Percentiles rank a stretch among this genome's conserved stretches.
phyloP scores from a whole-genome alignment of 192 early-diverging fungal species.

The Backusella macrospora region DNA sequence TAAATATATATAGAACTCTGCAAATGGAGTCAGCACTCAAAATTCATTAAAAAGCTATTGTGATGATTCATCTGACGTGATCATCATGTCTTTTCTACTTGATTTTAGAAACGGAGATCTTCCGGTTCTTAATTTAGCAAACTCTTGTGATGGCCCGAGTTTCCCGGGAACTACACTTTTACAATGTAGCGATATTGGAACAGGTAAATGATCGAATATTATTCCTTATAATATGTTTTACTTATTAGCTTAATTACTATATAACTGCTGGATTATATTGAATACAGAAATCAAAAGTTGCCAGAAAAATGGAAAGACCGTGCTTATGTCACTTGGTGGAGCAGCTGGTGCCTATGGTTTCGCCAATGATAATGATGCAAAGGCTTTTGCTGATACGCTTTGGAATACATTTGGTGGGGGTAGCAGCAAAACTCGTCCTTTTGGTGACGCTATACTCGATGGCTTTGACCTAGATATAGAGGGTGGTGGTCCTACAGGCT shows the following conservation, averaged over 20 bases:
- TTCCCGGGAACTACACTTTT: conserved; percentile 65
- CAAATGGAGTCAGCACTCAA: conserved; percentile 19
- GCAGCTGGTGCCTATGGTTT: conserved; percentile 68
- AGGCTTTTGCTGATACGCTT: conserved; percentile 66
- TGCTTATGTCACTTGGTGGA: conserved; percentile 76
- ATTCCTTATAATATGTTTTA: neutral
- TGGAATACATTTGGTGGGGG: conserved; percentile 81
- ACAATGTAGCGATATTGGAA: conserved; percentile 68
- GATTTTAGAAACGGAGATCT: conserved; percentile 62
- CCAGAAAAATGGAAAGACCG: conserved; percentile 71
- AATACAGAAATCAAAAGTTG: conserved; percentile 66
- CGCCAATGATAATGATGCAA: conserved; percentile 54
- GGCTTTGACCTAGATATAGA: conserved; percentile 66
- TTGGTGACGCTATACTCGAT: conserved; percentile 64
- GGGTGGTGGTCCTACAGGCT: conserved; percentile 60
- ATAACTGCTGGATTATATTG: neutral
- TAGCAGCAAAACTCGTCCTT: conserved; percentile 60
- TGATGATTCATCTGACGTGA: conserved; percentile 52
- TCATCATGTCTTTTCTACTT: conserved; percentile 61
- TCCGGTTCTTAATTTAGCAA: conserved; percentile 72
- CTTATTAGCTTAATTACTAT: neutral
- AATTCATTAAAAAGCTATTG: conserved; percentile 57
- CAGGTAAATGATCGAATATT: conserved; percentile 12
- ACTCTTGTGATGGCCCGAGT: conserved; percentile 58
- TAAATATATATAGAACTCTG: conserved; percentile 29